Base-by-base conservation (phyloP, 129 eudicot species). In the Ambrosia trifida region DNA sequence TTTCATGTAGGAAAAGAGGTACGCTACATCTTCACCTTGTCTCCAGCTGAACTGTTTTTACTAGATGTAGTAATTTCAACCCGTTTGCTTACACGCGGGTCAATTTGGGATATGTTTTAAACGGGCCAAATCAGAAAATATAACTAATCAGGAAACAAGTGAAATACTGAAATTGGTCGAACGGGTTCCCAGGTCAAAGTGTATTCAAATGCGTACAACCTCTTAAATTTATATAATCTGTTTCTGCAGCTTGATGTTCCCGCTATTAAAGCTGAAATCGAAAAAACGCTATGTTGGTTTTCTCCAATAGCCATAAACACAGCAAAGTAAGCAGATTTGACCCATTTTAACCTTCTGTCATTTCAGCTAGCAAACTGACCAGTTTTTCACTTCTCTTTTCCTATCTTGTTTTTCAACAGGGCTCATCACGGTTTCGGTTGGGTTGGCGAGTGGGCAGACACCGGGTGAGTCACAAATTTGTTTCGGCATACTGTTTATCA, bases 341-440 rank as follows among this genome's bases (percentile, higher is more conserved):
- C 46, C 60, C 30, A 52, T 64, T 64, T 69, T 33, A 32, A 4
- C 56, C 35, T 64, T 56, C 44, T 11, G 16, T 18, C 64, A 18
- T 56, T 44, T 35, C 46, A 24, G 45, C 38, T 1, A 30, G 33
- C 44, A 53, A 13, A 41, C 50, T 9, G 19, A 33, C 57, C 18
- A 7, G 2, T 43, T 57, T 74, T 17, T 16, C 17, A 13, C 20
- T 36, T 76, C 17, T 57, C 66, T 70, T 46, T 45, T 58, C 7
- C 7, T 74, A 72, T 32, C 4, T 16, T 64, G 49, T 63, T 63
- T 54, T 46, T 50, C 11, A 14, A 62, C 72, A 91, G 97, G 85
- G 95, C 91, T 24, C 97, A 91, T 83, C 96, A 91, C 67, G 97
- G 97, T 28, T 91, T 91, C 11, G 97, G 97, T 73, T 91, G 97